phyloP scores from a whole-genome alignment of 2,329 filamentous ascomycete species.

The Volutella citrinella region DNA sequence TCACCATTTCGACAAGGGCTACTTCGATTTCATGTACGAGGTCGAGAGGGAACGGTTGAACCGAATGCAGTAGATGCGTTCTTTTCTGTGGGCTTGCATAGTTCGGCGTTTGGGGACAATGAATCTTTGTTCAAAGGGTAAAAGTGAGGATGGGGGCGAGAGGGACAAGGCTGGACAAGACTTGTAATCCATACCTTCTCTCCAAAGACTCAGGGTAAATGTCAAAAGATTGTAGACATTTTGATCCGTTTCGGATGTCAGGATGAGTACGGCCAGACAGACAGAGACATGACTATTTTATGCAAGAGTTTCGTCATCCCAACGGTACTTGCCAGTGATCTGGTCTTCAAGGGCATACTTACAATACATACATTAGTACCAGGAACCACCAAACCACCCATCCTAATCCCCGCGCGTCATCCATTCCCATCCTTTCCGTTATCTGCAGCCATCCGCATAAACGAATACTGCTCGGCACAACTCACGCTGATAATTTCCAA shows the following conservation, averaged over 20 bases:
- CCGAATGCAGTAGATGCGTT: conserved; percentile 36
- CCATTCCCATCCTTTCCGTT: no score
- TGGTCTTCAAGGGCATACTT: no score
- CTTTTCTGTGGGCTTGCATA: conserved; percentile 40
- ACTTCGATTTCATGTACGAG: conserved; percentile 99
- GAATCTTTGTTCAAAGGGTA: conserved; percentile 29
- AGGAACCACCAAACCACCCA: no score
- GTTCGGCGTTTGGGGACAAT: conserved; percentile 39
- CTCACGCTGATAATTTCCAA: no score
- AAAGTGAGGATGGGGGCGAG: conserved; percentile 17
- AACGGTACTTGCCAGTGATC: no score
- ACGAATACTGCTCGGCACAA: no score
- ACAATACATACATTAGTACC: no score
- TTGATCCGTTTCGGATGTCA: no score
- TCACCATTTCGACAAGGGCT: conserved; percentile 97
- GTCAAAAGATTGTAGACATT: no score
- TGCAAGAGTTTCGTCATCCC: no score
- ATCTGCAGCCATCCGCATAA: no score
- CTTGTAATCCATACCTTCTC: conserved; percentile 32
- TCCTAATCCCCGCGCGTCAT: no score
- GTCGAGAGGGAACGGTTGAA: conserved; percentile 80
- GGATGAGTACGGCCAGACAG: not conserved
- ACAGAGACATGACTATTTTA: not conserved
- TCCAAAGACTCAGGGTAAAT: conserved; percentile 26
- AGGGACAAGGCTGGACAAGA: conserved; percentile 18